Evolutionary conservation across 2,329 filamentous ascomycete genomes (phyloP).

Genomic region (Arthrinium puccinioides): DNA sequence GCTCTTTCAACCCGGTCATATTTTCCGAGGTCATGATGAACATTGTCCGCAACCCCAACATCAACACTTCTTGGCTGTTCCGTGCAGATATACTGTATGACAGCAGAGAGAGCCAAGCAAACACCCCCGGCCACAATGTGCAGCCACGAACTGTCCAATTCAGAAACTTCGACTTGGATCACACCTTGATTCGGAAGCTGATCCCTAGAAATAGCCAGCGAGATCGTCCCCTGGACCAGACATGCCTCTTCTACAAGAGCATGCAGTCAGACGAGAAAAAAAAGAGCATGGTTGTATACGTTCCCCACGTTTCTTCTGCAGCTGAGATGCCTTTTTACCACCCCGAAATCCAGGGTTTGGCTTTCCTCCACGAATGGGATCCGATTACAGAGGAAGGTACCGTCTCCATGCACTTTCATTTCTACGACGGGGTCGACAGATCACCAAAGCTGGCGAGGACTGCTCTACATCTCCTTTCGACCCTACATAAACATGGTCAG

Average conservation of each 20-base stretch:
- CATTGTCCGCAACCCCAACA: slow-evolving; percentile 70
- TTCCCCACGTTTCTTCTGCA: slow-evolving; percentile 59
- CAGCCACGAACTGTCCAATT: slow-evolving; percentile 36
- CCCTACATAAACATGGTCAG: slow-evolving; percentile 67
- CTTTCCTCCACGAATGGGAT: slow-evolving; percentile 65
- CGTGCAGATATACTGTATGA: slow-evolving; percentile 68
- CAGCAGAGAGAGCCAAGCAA: too few species aligned
- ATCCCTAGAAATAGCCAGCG: slow-evolving; percentile 76
- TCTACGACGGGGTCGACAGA: slow-evolving; percentile 32
- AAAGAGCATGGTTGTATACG: slow-evolving; percentile 62
- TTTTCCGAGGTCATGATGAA: slow-evolving; percentile 67
- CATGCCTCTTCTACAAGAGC: slow-evolving; percentile 62
- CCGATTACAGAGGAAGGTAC: slow-evolving; percentile 32
- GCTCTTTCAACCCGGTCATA: slow-evolving; percentile 54
- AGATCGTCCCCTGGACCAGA: slow-evolving; percentile 72
- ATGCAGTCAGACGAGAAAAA: slow-evolving; percentile 16
- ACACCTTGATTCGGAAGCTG: slow-evolving; percentile 66
- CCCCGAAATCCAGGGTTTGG: slow-evolving; percentile 65
- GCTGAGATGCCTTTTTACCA: slow-evolving; percentile 81
- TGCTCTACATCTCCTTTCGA: slow-evolving; percentile 59
- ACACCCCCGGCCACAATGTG: slow-evolving; percentile 22
- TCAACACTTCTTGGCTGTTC: slow-evolving; percentile 72
- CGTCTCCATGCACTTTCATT: slow-evolving; percentile 55
- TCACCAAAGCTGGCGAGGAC: slow-evolving; percentile 53
- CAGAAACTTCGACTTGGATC: slow-evolving; percentile 38